Base-by-base conservation (phyloP, 2,329 filamentous ascomycete genomes). In the Rutstroemia sp. region DNA sequence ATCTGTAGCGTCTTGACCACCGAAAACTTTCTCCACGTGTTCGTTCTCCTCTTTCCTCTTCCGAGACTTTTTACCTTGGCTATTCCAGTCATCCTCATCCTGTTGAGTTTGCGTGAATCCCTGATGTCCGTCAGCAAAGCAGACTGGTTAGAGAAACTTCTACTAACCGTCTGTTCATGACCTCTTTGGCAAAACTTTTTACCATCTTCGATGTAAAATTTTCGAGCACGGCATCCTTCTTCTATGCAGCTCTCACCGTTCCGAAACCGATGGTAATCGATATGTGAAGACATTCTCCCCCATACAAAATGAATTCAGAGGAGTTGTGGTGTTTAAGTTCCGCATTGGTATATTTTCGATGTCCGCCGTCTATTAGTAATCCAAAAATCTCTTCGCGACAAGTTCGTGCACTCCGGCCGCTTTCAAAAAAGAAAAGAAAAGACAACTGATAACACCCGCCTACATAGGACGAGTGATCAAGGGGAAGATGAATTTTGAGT, bases 31-130 rank as follows among this genome's bases (percentile, higher is more conserved):
- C 65, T 81, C 75, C 52, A 75, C 75, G 23, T 73, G 70, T 65
- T 82, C 81, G 60, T 80, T 85, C 64, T 82, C 80, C 58, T 80
- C 84, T 57, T 79, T 77, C 69, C 83, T 80, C 59, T 78, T 79
- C 57, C 80, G 78, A 16, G 74, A 66, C 44, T 77, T 75, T 19
- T 72, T 73, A 57, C 88, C 82, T 64, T 80, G 73, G 42, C 77
- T 77, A 58, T 83, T 83, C 62, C 84, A 88, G 63, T 85, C 83
- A 62, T 89, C 87, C 58, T 86, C 83, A 61, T 90, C 86, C 65
- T 76, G 73, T 67, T 76, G 73, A 9, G 76, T 71, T 73, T 76
- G 73, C 39, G 66, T 67, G 58, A 69, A 67, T 42, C 63, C 62
- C 64, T 66, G 53, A 46, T 50, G 42, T 59, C 51, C 58, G 23